Conservation (phyloP, 2,329 filamentous ascomycete species). For the Penicillium griseofulvum region DNA sequence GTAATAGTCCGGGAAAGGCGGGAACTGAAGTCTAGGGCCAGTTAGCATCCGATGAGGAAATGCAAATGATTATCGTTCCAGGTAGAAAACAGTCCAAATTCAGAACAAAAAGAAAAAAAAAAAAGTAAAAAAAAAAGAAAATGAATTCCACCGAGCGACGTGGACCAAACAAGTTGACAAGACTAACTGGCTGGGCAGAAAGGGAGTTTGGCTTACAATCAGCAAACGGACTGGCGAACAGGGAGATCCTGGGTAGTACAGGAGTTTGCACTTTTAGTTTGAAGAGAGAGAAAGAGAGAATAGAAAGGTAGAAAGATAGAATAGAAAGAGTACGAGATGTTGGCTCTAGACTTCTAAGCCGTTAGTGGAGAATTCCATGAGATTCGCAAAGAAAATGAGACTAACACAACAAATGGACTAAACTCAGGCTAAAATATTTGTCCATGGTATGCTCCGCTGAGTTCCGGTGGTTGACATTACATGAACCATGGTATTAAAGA, state of each 20-base stretch:
- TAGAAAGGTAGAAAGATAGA: too few relatives aligned
- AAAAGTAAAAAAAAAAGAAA: constrained; percentile 9
- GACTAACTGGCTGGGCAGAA: constrained; percentile 25
- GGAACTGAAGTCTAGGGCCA: constrained; percentile 9
- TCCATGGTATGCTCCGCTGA: constrained; percentile 7
- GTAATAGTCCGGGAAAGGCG: constrained; percentile 6
- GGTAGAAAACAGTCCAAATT: background rate
- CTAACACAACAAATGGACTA: background rate
- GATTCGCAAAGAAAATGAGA: background rate
- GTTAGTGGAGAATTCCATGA: constrained; percentile 7
- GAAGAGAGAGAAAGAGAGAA: background rate
- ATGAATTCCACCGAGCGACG: constrained; percentile 9
- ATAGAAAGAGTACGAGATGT: background rate
- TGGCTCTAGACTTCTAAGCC: constrained; percentile 6
- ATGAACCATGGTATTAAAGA: constrained; percentile 6
- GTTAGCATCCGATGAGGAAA: constrained; percentile 6
- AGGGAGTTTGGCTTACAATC: constrained; percentile 16
- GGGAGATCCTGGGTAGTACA: constrained; percentile 15
- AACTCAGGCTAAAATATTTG: constrained; percentile 11
- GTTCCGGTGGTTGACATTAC: constrained; percentile 22
- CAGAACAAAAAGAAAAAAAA: background rate
- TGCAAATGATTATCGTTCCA: constrained; percentile 3
- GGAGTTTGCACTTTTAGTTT: background rate
- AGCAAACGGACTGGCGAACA: constrained; percentile 22
- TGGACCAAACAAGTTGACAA: constrained; percentile 18